Base-by-base conservation (phyloP, 2,329 filamentous ascomycete species). In the Colletotrichum coccodes region DNA sequence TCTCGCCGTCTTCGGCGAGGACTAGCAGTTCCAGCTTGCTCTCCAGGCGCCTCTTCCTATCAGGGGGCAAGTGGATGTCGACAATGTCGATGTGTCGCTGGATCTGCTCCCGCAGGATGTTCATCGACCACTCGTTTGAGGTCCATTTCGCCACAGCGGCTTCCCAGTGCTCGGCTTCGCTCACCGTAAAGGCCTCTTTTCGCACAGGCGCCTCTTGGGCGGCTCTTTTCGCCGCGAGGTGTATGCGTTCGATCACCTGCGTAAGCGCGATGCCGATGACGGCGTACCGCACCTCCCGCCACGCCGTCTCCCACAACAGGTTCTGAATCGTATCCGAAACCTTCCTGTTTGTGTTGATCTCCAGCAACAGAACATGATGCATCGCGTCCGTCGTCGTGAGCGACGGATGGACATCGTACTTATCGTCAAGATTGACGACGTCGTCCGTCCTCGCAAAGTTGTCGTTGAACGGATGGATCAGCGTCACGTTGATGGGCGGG, bases 361-460 rank as follows among this genome's bases (percentile, higher is more conserved):
- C 73, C 12, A 76, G 18, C 7, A 76, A 70, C 16, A 76, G 59
- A 7, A 76, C 75, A 34, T 76, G 75, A 23, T 76, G 73, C 50
- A 73, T 71, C 26, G 74, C 74, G 46, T 76, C 75, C n/a, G 73
- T 75, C 2, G 74, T 75, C 30, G 73, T 74, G 12, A 76, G 71
- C 7, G 71, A 73, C 30, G 75, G 74, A 23, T 76, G 75, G 3
- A 76, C 73, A 54, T 76, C 75, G 49, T 76, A 75, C 47, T 74
- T 70, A n/a, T 74, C 73, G 61, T 76, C 75, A 1, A 76, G 61
- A 34, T 76, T 73, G n/a, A 72, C 71, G 11, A 71, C 72, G 18
- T 70, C 68, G 9, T 73, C 72, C 1, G 71, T 66, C 5, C 64
- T 62, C 11, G 67, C 68, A 36, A 75, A 76, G 1, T 71, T 64